phyloP scores from a whole-genome alignment of 2,329 filamentous ascomycete genomes.

The Paraphaeosphaeria sporulosa region DNA sequence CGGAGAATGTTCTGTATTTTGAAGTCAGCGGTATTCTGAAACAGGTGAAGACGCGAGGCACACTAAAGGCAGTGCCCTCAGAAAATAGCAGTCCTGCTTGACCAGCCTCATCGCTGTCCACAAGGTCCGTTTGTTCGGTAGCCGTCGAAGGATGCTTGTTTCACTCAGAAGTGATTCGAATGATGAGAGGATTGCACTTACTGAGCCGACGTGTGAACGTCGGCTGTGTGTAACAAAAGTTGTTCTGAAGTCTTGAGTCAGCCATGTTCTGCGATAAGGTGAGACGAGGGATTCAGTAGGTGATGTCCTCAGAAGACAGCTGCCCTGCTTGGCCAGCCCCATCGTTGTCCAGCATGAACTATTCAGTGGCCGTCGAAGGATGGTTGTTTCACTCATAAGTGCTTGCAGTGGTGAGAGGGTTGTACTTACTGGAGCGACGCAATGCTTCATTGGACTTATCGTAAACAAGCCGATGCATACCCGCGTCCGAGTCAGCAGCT shows the following conservation, averaged over 20 bases:
- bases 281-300: too few relatives aligned
- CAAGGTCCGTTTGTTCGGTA: not conserved
- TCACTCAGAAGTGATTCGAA: not conserved
- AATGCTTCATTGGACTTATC: not conserved
- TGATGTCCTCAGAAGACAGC: not conserved
- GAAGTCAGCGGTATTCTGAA: not conserved
- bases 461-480: not conserved
- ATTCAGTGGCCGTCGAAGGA: conserved; percentile 5
- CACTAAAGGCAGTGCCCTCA: not conserved
- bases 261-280: not conserved
- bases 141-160: conserved; percentile 1
- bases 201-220: too few relatives aligned
- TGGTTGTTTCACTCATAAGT: conserved; percentile 7
- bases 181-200: not conserved
- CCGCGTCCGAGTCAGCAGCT: not conserved
- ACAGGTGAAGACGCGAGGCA: too few relatives aligned
- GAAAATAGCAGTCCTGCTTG: not conserved
- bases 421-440: not conserved
- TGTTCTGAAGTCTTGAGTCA: not conserved
- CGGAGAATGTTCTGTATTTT: not conserved
- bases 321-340: conserved; percentile 1
- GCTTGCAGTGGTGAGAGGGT: not conserved
- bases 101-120: conserved; percentile 6
- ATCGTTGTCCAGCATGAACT: conserved; percentile 11
- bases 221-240: too few relatives aligned